Evolutionary conservation across 176 grass and related monocot species (phyloP), one percentile per base, ranked within the genome.

Genomic region (Cocos nucifera): DNA sequence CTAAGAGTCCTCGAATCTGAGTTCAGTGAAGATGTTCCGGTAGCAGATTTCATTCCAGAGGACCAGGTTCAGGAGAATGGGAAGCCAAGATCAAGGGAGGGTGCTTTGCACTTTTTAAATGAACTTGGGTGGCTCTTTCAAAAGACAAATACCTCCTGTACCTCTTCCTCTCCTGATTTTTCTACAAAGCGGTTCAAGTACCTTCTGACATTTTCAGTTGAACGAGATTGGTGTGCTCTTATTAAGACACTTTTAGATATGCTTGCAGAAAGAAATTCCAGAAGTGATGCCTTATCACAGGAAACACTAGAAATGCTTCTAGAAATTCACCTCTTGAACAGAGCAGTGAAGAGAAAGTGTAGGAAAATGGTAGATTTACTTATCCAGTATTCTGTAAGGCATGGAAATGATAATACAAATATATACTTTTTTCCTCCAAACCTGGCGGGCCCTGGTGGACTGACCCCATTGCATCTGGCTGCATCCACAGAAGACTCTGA

Each of bases 81-180:
- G 61, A 29, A 25, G 29, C 50, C 49, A 57, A 78, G 66, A 51
- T 70, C 81, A 65, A 98, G 82, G 70, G 64, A 75, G 24, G 81
- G 89, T 66, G 64, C 71, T 78, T 55, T 93, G 49, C 88, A 92
- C 68, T 98, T 98, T 8, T 85, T 92, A 22, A 98, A 98, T 44
- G 94, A 98, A 79, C 84, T 98, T 58, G 88, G 94, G 25, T 98
- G 94, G 94, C 82, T 98, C 29, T 98, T 98, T 74, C 94, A 98
- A 69, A 88, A 84, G 69, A 76, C 56, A 27, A 62, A 85, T 57
- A 53, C 70, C 53, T 65, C 58, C 19, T 22, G 83, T 57, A 53
- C 70, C 53, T 65, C 62, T 22, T 22, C 48, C 24, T 60, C 86
- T 17, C 69, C 65, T 52, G 73, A 74, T 49, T 98, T 98, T 72